These are phyloP conservation scores for Colletotrichum nymphaeae DNA, from an alignment of 2,329 filamentous ascomycete species.

Conservation along the genomic window DNA sequence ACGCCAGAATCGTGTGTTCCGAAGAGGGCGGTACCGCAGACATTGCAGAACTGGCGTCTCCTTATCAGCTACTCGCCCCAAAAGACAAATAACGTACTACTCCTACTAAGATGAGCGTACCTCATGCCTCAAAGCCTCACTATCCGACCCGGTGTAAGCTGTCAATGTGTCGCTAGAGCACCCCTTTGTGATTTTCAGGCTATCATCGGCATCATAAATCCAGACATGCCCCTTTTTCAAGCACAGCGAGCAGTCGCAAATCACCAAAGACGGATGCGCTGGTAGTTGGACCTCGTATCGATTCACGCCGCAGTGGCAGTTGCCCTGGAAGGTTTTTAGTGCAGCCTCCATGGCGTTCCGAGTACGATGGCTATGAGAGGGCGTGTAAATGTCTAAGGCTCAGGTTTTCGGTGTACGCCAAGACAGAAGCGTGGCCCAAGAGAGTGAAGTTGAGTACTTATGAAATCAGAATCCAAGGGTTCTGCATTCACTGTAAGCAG, in stretches of 20 bases:
- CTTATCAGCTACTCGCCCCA: not conserved
- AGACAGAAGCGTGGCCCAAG: not conserved
- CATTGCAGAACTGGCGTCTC: conserved; percentile 41
- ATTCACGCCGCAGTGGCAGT: conserved; percentile 46
- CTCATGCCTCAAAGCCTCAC: conserved; percentile 29
- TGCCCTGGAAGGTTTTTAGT: conserved; percentile 35
- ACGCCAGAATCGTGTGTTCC: conserved; percentile 41
- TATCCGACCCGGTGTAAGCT: conserved; percentile 10
- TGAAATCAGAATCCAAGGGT: not conserved
- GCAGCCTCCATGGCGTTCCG: not conserved
- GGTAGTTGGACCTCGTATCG: conserved; percentile 39
- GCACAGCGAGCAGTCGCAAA: conserved; percentile 43
- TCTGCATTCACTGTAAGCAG: not conserved
- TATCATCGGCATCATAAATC: conserved; percentile 28
- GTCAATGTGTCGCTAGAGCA: conserved; percentile 17
- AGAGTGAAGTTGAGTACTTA: too few relatives aligned
- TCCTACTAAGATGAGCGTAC: conserved; percentile 14
- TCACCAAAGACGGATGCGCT: conserved; percentile 12
- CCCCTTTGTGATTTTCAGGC: conserved; percentile 34
- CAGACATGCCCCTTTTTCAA: conserved; percentile 44
- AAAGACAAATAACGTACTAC: too few relatives aligned
- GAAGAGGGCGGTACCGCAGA: conserved; percentile 42
- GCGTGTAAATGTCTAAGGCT: too few relatives aligned
- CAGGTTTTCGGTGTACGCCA: too few relatives aligned
- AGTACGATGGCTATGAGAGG: too few relatives aligned